These are phyloP conservation scores for Carex littledalei DNA, from an alignment of 176 grass and related monocot genomes.

Conservation along the genomic window DNA sequence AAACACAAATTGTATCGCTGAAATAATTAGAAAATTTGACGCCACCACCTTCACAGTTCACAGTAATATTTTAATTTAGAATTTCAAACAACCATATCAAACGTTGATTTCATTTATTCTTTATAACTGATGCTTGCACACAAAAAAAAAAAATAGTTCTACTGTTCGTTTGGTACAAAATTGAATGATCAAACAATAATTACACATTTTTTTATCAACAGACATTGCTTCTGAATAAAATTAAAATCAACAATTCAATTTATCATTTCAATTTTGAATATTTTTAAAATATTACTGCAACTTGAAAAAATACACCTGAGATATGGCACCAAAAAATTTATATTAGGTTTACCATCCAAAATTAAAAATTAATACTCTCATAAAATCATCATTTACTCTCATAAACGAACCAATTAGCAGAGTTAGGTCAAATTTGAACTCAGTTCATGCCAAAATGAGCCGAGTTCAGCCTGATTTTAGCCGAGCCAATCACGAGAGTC, in stretches of 20 bases:
- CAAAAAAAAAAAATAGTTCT: background rate
- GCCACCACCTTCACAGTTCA: background rate
- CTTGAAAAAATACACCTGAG: background rate
- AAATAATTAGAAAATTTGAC: background rate
- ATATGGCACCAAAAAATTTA: background rate
- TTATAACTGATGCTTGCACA: background rate
- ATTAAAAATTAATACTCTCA: background rate
- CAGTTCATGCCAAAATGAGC: too few relatives aligned
- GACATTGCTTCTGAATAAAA: background rate
- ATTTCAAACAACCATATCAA: background rate
- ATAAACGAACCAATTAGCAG: too few relatives aligned
- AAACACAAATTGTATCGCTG: background rate
- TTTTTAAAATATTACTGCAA: background rate
- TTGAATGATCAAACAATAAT: background rate
- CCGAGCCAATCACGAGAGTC: too few relatives aligned
- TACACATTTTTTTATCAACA: background rate
- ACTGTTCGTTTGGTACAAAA: background rate
- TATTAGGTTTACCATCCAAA: background rate
- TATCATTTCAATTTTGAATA: background rate
- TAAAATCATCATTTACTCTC: too few relatives aligned
- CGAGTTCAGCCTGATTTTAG: too few relatives aligned
- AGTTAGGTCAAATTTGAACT: too few relatives aligned
- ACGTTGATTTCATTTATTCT: background rate
- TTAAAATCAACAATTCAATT: background rate
- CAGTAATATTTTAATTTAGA: background rate